Conservation (phyloP, 2,329 filamentous ascomycete genomes). For the Sclerotinia minor region DNA sequence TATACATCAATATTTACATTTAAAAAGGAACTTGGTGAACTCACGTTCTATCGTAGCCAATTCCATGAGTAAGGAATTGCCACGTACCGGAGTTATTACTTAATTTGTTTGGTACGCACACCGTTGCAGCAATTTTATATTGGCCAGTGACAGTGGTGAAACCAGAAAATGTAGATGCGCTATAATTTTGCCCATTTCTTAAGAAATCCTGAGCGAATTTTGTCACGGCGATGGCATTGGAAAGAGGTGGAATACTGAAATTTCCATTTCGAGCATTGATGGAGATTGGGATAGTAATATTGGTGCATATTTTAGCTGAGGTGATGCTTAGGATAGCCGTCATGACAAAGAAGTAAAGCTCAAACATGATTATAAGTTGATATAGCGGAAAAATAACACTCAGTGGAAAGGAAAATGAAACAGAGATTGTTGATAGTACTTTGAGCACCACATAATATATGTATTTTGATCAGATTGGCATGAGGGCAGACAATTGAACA, state of each 20-base stretch:
- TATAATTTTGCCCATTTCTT: slow-evolving; percentile 19
- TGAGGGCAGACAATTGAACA: background rate
- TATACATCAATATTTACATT: background rate
- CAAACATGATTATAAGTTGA: slow-evolving; percentile 5
- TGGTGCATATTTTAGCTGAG: slow-evolving; percentile 19
- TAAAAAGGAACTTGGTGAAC: background rate
- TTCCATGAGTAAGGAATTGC: slow-evolving; percentile 24
- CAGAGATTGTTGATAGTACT: background rate
- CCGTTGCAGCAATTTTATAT: slow-evolving; percentile 21
- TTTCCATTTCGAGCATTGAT: slow-evolving; percentile 21
- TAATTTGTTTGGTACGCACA: slow-evolving; percentile 1
- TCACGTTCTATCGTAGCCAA: slow-evolving; percentile 20
- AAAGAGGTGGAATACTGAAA: slow-evolving; percentile 19
- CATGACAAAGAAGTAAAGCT: slow-evolving; percentile 5
- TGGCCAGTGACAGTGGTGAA: slow-evolving; percentile 7
- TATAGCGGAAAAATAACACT: background rate
- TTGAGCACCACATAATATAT: background rate
- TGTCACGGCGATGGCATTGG: slow-evolving; percentile 7
- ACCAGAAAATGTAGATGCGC: background rate
- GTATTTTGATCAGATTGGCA: background rate
- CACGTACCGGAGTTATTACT: background rate
- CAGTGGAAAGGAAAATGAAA: background rate
- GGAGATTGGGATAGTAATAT: slow-evolving; percentile 18
- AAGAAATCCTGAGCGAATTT: slow-evolving; percentile 17
- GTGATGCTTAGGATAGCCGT: slow-evolving; percentile 9